These are phyloP conservation scores for Myxozyma lipomycoides DNA, from an alignment of 805 yeast genomes.

Conservation along the genomic window DNA sequence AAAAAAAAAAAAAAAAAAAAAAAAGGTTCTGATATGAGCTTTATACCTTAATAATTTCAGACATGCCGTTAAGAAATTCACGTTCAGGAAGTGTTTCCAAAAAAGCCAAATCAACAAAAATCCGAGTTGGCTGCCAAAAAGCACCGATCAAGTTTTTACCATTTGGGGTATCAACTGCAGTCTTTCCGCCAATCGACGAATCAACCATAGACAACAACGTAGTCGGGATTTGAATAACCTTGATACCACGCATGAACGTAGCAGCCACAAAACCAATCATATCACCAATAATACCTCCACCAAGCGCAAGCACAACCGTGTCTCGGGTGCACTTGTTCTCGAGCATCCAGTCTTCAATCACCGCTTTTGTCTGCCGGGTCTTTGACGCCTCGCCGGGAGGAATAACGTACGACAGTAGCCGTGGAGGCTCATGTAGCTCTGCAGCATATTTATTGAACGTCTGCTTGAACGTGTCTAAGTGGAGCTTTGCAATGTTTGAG, in stretches of 20 bases:
- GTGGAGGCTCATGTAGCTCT: slow-evolving; percentile 43
- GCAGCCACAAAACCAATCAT: slow-evolving; percentile 99
- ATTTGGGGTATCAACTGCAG: slow-evolving; percentile 93
- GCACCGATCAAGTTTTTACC: slow-evolving; percentile 97
- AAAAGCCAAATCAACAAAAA: slow-evolving; percentile 83
- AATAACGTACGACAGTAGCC: slow-evolving; percentile 69
- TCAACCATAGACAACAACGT: slow-evolving; percentile 95
- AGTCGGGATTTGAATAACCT: slow-evolving; percentile 91
- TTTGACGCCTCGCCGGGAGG: slow-evolving; percentile 94
- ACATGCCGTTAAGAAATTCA: slow-evolving; percentile 97
- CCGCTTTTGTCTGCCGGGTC: slow-evolving; percentile 82
- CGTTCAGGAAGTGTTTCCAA: slow-evolving; percentile 84
- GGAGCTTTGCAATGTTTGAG: slow-evolving; percentile 51
- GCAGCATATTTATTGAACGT: slow-evolving; percentile 17
- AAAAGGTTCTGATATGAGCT: no score
- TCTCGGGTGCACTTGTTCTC: slow-evolving; percentile 89
- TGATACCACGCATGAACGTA: slow-evolving; percentile 96
- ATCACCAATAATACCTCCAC: slow-evolving; percentile 98
- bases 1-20: no score
- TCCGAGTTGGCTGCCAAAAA: slow-evolving; percentile 91
- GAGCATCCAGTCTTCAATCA: slow-evolving; percentile 84
- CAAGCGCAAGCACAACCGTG: slow-evolving; percentile 88
- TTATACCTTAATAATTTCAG: slow-evolving; percentile 75
- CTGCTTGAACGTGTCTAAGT: slow-evolving; percentile 46
- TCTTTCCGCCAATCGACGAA: slow-evolving; percentile 96